Percentiles rank a stretch among this genome's conserved stretches.
Conservation (phyloP, 106 monocot genomes). For the Xerophyta viscosa region DNA sequence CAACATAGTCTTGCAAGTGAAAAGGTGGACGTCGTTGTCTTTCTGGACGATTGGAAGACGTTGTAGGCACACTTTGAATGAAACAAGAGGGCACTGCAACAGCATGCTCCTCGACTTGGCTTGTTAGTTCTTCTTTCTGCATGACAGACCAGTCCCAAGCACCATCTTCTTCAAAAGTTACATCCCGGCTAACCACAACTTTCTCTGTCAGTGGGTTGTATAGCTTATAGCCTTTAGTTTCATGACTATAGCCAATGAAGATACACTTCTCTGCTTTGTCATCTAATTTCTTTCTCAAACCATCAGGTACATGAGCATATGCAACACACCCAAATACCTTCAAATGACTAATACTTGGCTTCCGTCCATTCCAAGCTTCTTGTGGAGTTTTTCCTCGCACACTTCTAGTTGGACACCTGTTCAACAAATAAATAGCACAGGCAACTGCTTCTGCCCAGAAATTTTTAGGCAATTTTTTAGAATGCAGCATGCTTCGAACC, state of each 20-base stretch:
- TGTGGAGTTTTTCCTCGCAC: background rate
- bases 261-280: background rate
- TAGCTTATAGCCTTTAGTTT: background rate
- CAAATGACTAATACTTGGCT: background rate
- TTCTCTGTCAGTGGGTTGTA: background rate
- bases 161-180: background rate
- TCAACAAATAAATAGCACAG: background rate
- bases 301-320: too few species aligned
- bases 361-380: conserved; percentile 1
- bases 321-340: too few species aligned
- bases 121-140: too few species aligned
- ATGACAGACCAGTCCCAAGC: background rate
- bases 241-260: background rate
- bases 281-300: background rate
- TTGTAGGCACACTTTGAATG: background rate
- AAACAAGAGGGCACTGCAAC: background rate
- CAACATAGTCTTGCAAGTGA: background rate
- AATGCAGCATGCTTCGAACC: conserved; percentile 2
- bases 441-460: conserved; percentile 1
- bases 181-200: background rate
- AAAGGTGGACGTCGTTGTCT: background rate
- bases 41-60: background rate
- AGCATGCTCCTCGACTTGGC: background rate
- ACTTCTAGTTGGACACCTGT: conserved; percentile 2
- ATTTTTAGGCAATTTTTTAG: conserved; percentile 1